Base-by-base conservation (phyloP, 2,329 filamentous ascomycete species). In the Hysterium pulicare region DNA sequence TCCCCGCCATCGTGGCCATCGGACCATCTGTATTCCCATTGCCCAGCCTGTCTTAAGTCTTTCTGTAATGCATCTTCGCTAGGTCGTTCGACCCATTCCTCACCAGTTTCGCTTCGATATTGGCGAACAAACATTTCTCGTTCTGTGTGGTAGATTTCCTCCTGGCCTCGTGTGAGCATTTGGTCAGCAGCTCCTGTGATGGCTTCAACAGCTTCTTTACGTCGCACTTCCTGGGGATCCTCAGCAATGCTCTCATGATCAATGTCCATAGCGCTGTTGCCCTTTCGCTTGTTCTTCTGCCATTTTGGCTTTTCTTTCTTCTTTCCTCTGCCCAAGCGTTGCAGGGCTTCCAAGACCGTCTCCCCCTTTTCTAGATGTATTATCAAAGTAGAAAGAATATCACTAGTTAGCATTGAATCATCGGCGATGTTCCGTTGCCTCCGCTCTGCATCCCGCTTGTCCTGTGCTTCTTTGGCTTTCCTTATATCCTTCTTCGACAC, bases 1-100 rank as follows among this genome's bases (percentile, higher is more conserved):
- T 81, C 78, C 9, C 80, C 87, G 21, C 81, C 86, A 59, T 95
- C 91, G 31, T 90, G 78, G 15, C 87, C 88, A 63, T 95, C 90
- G 30, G 82, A 84, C 93, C 93, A 98, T 45, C 88, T 79, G 64
- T 89, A 98, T 67, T 97, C 87, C 90, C 91, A 98, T 74, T 81
- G 78, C 26, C 70, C 69, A 2, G 55, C 46, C 9, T 58, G 51
- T 26, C 42, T 41, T 5, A 21, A 24, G 55, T 70, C 37, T 34
- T 48, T 15, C 40, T 55, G 43, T 19, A 49, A 43, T 28, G 41
- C 55, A 24, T 58, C 57, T 15, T 59, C 61, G 19, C 66, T 59
- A 35, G 69, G 58, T 5, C 73, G 71, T 32, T 82, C 79, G 40
- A 77, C 71, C 93, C 93, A 98, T 7, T 86, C 81, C 55, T 95